A percentile compares a stretch with the other conserved stretches of the same genome.
phyloP scores from a whole-genome alignment of 805 yeast genomes.

The Candida germanica region DNA sequence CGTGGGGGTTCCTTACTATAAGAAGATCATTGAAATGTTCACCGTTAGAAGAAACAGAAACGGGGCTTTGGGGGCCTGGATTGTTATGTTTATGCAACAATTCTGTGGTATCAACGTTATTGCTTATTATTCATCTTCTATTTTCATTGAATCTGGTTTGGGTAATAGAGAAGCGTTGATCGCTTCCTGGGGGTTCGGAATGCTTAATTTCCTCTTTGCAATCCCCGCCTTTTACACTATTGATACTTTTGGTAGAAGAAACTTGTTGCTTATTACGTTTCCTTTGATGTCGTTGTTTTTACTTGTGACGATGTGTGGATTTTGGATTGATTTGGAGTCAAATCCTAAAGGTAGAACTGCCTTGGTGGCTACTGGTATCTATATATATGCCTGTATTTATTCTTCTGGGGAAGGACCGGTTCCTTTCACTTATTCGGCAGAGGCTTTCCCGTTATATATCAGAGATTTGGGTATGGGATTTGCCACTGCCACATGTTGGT shows the following conservation, averaged over 20 bases:
- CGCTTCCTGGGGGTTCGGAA: constrained; percentile 87
- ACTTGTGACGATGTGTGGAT: constrained; percentile 65
- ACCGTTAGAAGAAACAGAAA: constrained; percentile 77
- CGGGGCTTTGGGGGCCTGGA: constrained; percentile 75
- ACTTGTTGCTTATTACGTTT: constrained; percentile 54
- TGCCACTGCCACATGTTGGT: constrained; percentile 75
- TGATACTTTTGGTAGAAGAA: constrained; percentile 74
- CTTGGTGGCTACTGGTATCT: constrained; percentile 68
- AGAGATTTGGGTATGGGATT: constrained; percentile 79
- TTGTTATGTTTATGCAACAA: constrained; percentile 87
- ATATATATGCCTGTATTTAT: constrained; percentile 67
- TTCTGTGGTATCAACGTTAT: constrained; percentile 88
- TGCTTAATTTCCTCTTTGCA: constrained; percentile 76
- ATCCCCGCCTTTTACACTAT: constrained; percentile 79
- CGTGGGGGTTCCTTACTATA: constrained; percentile 40
- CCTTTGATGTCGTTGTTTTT: constrained; percentile 61
- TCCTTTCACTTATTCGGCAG: constrained; percentile 86
- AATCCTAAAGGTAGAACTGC: constrained; percentile 55
- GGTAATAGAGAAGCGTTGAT: constrained; percentile 59
- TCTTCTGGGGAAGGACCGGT: constrained; percentile 89
- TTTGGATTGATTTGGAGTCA: constrained; percentile 54
- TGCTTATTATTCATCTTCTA: constrained; percentile 79
- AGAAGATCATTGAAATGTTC: constrained; percentile 54
- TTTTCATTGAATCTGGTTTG: constrained; percentile 68
- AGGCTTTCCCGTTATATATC: constrained; percentile 71